These are phyloP conservation scores for Candida andamanensis DNA, from an alignment of 805 yeast genomes.

Conservation along the genomic window DNA sequence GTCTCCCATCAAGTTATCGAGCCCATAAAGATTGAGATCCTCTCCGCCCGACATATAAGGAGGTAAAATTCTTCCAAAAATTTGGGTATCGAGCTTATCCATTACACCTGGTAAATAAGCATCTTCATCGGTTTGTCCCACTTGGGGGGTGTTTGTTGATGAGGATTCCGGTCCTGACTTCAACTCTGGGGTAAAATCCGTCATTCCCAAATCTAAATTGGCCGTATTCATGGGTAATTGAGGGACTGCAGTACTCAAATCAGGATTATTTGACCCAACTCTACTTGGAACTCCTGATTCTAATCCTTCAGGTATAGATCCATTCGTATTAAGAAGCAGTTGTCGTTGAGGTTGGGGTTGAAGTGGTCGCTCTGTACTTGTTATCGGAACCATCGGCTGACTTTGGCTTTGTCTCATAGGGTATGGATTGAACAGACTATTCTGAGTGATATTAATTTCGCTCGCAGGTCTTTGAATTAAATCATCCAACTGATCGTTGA, in stretches of 20 bases:
- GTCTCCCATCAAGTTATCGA: constrained; percentile 4
- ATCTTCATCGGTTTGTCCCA: constrained; percentile 12
- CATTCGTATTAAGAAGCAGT: too few species aligned
- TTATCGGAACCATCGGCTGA: too few species aligned
- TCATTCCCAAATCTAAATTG: neutral
- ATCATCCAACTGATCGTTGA: constrained; percentile 5
- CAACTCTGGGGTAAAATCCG: neutral
- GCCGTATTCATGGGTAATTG: neutral
- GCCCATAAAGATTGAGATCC: constrained; percentile 5
- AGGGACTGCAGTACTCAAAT: neutral
- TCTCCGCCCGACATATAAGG: constrained; percentile 63
- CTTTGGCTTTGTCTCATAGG: constrained; percentile 1
- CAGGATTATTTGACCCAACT: too few species aligned
- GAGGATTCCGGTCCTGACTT: neutral
- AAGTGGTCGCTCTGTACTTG: too few species aligned
- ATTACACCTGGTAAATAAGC: constrained; percentile 73
- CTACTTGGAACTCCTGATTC: too few species aligned
- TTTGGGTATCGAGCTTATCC: constrained; percentile 78
- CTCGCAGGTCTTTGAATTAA: neutral
- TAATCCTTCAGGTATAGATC: neutral
- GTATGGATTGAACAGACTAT: too few species aligned
- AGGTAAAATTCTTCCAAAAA: constrained; percentile 79
- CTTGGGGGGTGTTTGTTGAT: neutral
- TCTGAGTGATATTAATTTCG: neutral
- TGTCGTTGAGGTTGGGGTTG: neutral